These are phyloP conservation scores for Rhodotorula graminis DNA, from an alignment of 768 basidiomycete species.

Conservation along the genomic window DNA sequence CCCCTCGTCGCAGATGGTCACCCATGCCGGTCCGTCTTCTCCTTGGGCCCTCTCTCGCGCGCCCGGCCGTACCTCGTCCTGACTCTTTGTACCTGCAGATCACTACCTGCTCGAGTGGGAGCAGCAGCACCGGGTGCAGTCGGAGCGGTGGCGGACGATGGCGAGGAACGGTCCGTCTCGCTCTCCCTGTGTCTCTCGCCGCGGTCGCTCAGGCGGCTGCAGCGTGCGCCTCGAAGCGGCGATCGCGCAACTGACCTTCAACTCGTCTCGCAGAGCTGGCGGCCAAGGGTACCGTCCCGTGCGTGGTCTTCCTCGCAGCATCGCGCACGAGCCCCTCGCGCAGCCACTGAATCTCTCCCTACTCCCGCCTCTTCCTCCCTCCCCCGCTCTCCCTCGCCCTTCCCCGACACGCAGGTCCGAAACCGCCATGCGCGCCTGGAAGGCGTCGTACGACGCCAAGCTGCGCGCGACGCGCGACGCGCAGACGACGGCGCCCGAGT, in stretches of 20 bases:
- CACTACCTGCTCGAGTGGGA: slow-evolving; percentile 33
- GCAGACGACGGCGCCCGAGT: not conserved
- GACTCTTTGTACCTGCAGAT: not conserved
- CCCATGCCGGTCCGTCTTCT: not conserved
- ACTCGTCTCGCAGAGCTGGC: slow-evolving; percentile 13
- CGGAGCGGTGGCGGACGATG: slow-evolving; percentile 29
- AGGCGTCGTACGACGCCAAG: slow-evolving; percentile 3
- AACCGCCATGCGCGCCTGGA: slow-evolving; percentile 10
- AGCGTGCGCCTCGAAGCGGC: too few species aligned
- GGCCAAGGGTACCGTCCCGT: slow-evolving; percentile 5
- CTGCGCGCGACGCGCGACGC: slow-evolving; percentile 11
- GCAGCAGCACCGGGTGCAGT: slow-evolving; percentile 11
- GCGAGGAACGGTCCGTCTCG: slow-evolving; percentile 25
- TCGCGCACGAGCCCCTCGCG: not conserved
- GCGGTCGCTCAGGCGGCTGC: not conserved
- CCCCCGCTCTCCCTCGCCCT: not conserved
- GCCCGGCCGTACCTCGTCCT: not conserved
- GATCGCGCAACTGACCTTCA: too few species aligned
- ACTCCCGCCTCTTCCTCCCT: not conserved
- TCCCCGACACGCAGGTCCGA: not conserved
- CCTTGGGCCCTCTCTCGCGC: not conserved
- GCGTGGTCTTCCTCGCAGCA: not conserved
- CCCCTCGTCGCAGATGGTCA: not conserved
- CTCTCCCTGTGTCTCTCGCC: not conserved
- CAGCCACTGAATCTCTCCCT: too few species aligned